Evolutionary conservation across 352 stramenopile species (phyloP).

Genomic region (Pythium brachiatum): DNA sequence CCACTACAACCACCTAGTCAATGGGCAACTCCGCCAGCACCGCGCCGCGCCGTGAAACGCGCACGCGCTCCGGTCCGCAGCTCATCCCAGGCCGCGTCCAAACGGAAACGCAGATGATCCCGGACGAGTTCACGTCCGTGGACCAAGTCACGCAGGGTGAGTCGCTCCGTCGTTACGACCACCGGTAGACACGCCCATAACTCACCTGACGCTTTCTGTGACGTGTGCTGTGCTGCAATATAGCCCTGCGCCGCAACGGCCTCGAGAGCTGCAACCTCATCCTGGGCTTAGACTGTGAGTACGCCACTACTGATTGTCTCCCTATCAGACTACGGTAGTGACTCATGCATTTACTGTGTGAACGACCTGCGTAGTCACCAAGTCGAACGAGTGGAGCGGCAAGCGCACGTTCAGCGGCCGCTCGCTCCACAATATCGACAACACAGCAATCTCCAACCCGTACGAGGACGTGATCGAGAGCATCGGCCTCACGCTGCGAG

Average conservation of each 20-base stretch:
- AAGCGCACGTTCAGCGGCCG: slow-evolving; percentile 74
- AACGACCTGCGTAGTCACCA: slow-evolving; percentile 53
- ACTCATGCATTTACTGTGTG: not conserved
- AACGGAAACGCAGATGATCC: slow-evolving; percentile 49
- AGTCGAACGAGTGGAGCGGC: slow-evolving; percentile 88
- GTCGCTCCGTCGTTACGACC: not conserved
- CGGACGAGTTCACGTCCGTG: slow-evolving; percentile 68
- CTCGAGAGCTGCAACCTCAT: slow-evolving; percentile 88
- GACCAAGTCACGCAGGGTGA: slow-evolving; percentile 54
- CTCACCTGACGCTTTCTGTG: not conserved
- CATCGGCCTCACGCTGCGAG: slow-evolving; percentile 61
- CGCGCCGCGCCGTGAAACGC: slow-evolving; percentile 16
- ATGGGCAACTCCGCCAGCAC: slow-evolving; percentile 38
- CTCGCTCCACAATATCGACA: slow-evolving; percentile 66
- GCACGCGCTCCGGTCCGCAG: slow-evolving; percentile 41
- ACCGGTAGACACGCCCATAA: no score
- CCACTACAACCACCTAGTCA: not conserved
- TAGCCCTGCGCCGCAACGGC: slow-evolving; percentile 65
- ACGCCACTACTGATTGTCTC: not conserved
- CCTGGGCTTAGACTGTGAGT: slow-evolving; percentile 83
- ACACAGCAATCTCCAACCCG: slow-evolving; percentile 48
- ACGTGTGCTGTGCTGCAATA: slow-evolving; percentile 5
- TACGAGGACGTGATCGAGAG: slow-evolving; percentile 87
- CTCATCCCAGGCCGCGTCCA: slow-evolving; percentile 26
- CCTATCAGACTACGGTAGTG: not conserved